Base-by-base conservation (phyloP, 2,329 filamentous ascomycete genomes). In the Colletotrichum sp. region DNA sequence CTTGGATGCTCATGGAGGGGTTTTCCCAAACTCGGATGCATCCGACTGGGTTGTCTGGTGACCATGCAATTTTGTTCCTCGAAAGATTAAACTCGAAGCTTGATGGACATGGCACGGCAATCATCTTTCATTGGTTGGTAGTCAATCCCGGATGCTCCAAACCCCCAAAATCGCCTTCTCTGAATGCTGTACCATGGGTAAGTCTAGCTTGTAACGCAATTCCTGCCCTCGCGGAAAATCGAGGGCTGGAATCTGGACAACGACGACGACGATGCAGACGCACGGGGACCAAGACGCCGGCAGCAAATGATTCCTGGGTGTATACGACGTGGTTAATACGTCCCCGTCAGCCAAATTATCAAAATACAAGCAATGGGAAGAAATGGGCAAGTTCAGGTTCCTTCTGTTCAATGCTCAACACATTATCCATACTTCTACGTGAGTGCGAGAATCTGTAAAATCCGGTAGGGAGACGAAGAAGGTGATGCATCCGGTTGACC, bases 391-490 rank as follows among this genome's bases (percentile, higher is more conserved):
- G 16, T 43, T 8, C 18, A 3, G 8, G 4, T n/a, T 18, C 18
- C 6, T n/a, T 18, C 18, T 10, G 39, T 43, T 10, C 39, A 43
- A 43, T 43, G 39, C 5, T 43, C 16, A 0, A 18, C 5, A 43
- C 6, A 43, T 43, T 2, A 18, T 0, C 9, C 9, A 0, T 10
- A 16, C 39, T 43, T 39, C 36, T 18, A 5, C 36, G 9, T 0
- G 5, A 16, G 2, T 43, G 39, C 18, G 1, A 6, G 1, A 6
- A 1, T 18, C 0, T 3, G 8, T 3, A n/a, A 2, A 6, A n/a
- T 10, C 0, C 39, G 39, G 39, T 16, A 43, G 39, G 0, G 39
- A 43, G 39, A 43, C 0, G 39, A n/a, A n/a, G 10, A 43, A 10
- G 5, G 8, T 9, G 36, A 43, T 10, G 36, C 36, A 43, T 43